Conservation (phyloP, 768 basidiomycete genomes). For the Xerocomellus chrysenteron region DNA sequence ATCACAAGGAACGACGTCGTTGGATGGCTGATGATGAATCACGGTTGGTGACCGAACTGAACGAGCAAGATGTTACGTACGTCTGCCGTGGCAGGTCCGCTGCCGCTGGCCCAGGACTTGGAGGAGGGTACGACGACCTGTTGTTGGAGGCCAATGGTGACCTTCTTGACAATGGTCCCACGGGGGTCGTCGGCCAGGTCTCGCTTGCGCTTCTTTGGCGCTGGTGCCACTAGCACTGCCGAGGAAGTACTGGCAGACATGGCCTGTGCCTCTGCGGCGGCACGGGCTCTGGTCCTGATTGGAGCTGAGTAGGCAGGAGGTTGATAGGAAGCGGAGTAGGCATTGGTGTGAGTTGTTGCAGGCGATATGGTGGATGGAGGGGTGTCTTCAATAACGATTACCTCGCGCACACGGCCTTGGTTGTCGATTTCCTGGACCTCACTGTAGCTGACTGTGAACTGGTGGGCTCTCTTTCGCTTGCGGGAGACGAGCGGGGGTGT, state of each 20-base stretch:
- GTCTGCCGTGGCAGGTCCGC: constrained; percentile 63
- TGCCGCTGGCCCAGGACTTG: constrained; percentile 69
- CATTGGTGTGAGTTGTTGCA: constrained; percentile 65
- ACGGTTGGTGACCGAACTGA: constrained; percentile 24
- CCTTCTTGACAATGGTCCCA: constrained; percentile 65
- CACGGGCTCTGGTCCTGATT: constrained; percentile 80
- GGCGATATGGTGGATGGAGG: constrained; percentile 75
- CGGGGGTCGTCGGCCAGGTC: constrained; percentile 73
- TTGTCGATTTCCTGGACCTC: constrained; percentile 86
- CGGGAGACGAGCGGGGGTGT: constrained; percentile 72
- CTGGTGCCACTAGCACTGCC: constrained; percentile 62
- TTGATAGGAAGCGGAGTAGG: constrained; percentile 78
- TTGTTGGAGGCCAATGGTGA: constrained; percentile 48
- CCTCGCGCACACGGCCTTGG: constrained; percentile 73
- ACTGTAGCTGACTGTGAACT: constrained; percentile 82
- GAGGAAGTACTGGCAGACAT: constrained; percentile 66
- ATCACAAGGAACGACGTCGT: constrained; percentile 75
- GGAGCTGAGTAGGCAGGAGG: constrained; percentile 74
- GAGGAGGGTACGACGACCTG: constrained; percentile 48
- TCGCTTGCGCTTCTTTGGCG: constrained; percentile 82
- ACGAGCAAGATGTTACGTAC: constrained; percentile 43
- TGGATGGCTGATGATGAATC: constrained; percentile 52
- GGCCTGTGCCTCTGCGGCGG: constrained; percentile 82
- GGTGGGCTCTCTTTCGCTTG: constrained; percentile 81
- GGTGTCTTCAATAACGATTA: constrained; percentile 92